Base-by-base conservation (phyloP, 768 basidiomycete species). In the Auriscalpium orientale region DNA sequence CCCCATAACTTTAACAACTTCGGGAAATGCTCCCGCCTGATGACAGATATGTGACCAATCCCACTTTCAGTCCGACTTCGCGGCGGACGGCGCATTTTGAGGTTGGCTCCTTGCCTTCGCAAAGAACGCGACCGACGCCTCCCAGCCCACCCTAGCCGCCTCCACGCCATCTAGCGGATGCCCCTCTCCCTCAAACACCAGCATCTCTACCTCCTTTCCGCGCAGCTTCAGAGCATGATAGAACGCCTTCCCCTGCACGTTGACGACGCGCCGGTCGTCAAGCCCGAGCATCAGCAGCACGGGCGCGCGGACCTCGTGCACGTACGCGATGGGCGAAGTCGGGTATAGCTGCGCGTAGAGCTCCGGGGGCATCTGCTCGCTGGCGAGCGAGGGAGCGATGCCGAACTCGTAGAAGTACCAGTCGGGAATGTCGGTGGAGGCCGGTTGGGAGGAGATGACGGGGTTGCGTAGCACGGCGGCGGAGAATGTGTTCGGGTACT, bases 381-480 rank as follows among this genome's bases (percentile, higher is more conserved):
- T 48, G 35, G 53, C 55, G 8, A 43, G 46, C 15, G 56, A 49
- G 1, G 53, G 53, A 8, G 57, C 50, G 22, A 65, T 33, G 8
- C 56, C 64, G 34, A 66, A 63, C 51, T 73, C 70, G 45, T 21
- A 47, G 57, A 61, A 65, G 18, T 60, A 70, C 72, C 71, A 72
- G 43, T 72, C 71, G 2, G 71, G 71, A 46, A 72, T 72, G 55
- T 73, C 72, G 6, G 66, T 68, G 35, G 58, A 59, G 4, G 55
- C 34, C 1, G 61, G 61, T 44, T 66, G 69, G 13, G 68, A 56
- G 22, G 65, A 55, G 50, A 64, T 67, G 18, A 73, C 72, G 0
- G 71, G 70, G 47, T 73, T 73, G 18, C 70, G 62, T 55, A 72
- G 57, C 18, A 68, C 65, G 3, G 63, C 61, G 0, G 70, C 70